These are phyloP conservation scores for Neopestalotiopsis rosae DNA, from an alignment of 2,329 filamentous ascomycete genomes.

Conservation along the genomic window DNA sequence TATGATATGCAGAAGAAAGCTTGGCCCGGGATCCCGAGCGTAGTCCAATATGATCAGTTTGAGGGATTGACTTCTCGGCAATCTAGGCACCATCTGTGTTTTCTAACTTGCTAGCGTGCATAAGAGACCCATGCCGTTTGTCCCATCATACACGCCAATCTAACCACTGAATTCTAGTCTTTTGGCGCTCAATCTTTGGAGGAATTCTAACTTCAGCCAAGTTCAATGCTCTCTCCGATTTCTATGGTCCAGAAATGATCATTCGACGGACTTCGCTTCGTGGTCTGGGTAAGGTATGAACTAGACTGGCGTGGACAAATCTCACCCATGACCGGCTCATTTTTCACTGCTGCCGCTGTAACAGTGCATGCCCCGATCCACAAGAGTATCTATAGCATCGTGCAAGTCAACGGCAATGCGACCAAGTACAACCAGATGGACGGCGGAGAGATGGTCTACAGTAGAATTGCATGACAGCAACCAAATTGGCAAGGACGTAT, in stretches of 20 bases:
- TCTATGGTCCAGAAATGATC: background rate
- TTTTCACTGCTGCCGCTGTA: background rate
- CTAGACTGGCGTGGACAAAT: background rate
- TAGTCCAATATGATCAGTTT: background rate
- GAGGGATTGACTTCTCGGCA: slow-evolving; percentile 1
- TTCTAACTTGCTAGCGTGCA: background rate
- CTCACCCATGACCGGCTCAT: background rate
- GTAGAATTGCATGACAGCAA: background rate
- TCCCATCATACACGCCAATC: background rate
- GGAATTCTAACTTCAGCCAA: background rate
- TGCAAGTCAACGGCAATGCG: background rate
- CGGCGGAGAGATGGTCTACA: background rate
- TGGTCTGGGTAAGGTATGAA: background rate
- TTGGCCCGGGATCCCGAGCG: background rate
- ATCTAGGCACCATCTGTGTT: background rate
- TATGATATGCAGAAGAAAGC: background rate
- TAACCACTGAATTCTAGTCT: background rate
- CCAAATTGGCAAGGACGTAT: background rate
- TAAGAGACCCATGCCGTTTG: background rate
- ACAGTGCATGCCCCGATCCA: background rate
- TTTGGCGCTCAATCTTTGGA: background rate
- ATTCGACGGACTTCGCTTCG: background rate
- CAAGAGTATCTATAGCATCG: background rate
- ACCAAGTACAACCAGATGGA: background rate
- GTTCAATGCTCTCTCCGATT: background rate